Evolutionary conservation across 2,329 filamentous ascomycete genomes (phyloP).

Genomic region (Orbilia oligospora): DNA sequence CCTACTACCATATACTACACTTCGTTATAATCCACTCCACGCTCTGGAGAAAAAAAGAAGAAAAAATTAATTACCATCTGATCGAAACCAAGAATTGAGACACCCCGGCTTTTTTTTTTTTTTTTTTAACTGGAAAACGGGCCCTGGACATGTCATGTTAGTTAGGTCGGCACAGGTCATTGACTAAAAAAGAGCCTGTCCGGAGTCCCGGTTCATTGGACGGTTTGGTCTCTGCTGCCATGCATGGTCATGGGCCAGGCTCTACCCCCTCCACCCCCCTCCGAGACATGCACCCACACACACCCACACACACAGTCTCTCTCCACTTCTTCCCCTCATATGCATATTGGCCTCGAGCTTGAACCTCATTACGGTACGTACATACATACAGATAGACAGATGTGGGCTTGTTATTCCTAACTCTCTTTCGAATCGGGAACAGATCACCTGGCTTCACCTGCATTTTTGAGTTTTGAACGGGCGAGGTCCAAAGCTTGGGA

Average conservation of each 20-base stretch:
- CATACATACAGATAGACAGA: background rate
- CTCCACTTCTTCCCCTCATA: slow-evolving; percentile 11
- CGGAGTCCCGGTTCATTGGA: slow-evolving; percentile 13
- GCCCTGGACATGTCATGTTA: slow-evolving; percentile 19
- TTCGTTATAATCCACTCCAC: background rate
- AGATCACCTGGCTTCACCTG: slow-evolving; percentile 51
- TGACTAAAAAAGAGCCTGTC: background rate
- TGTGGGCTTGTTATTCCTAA: background rate
- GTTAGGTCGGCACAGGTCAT: background rate
- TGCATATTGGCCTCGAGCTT: background rate
- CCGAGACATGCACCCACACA: slow-evolving; percentile 26
- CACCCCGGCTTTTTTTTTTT: slow-evolving; percentile 43
- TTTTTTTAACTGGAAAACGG: slow-evolving; percentile 9
- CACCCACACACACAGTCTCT: background rate
- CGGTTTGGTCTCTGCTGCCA: background rate
- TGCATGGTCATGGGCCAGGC: slow-evolving; percentile 25
- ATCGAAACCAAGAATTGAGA: slow-evolving; percentile 53
- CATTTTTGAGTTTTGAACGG: slow-evolving; percentile 16
- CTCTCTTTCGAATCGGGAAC: slow-evolving; percentile 48
- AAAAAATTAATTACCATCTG: slow-evolving; percentile 52
- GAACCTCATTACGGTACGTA: slow-evolving; percentile 14
- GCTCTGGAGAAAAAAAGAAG: slow-evolving; percentile 28
- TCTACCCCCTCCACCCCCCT: slow-evolving; percentile 9
- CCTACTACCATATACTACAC: background rate
- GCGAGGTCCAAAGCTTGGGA: background rate